These are phyloP conservation scores for Erysimum cheiranthoides DNA, from an alignment of 345 rosid species.

Conservation along the genomic window DNA sequence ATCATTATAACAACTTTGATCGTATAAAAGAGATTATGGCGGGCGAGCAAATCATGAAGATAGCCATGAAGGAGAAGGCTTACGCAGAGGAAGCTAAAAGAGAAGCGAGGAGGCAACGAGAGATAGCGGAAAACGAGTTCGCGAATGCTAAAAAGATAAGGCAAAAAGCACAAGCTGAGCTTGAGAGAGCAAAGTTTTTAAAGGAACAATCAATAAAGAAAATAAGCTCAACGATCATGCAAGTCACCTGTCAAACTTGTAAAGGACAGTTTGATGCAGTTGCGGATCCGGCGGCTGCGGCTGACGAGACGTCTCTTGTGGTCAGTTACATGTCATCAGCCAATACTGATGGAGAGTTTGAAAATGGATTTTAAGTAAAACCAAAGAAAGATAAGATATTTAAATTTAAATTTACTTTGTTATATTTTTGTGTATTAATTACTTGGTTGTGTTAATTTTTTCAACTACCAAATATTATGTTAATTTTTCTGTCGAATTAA, in stretches of 20 bases:
- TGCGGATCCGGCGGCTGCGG: slow-evolving; percentile 41
- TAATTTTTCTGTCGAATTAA: neutral
- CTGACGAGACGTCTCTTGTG: slow-evolving; percentile 76
- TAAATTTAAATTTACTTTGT: slow-evolving; percentile 18
- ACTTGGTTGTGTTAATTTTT: slow-evolving; percentile 2
- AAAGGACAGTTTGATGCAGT: slow-evolving; percentile 67
- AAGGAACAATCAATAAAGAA: slow-evolving; percentile 74
- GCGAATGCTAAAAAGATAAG: slow-evolving; percentile 72
- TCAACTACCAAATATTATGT: slow-evolving; percentile 19
- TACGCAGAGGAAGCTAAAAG: slow-evolving; percentile 76
- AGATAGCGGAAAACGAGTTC: slow-evolving; percentile 80
- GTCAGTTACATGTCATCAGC: slow-evolving; percentile 86
- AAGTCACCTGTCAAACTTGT: slow-evolving; percentile 78
- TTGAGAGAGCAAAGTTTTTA: slow-evolving; percentile 69
- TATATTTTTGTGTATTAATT: slow-evolving; percentile 31
- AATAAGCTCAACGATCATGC: slow-evolving; percentile 67
- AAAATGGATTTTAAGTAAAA: slow-evolving; percentile 10
- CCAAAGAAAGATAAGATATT: neutral
- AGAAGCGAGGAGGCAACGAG: slow-evolving; percentile 72
- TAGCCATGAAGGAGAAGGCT: slow-evolving; percentile 67
- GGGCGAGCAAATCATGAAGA: slow-evolving; percentile 54
- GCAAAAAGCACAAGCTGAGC: slow-evolving; percentile 72
- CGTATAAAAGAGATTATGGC: slow-evolving; percentile 59
- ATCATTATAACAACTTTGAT: slow-evolving; percentile 39
- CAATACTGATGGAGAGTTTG: slow-evolving; percentile 67